phyloP scores from a whole-genome alignment of 2,329 filamentous ascomycete genomes.

The Botrytis hyacinthi region DNA sequence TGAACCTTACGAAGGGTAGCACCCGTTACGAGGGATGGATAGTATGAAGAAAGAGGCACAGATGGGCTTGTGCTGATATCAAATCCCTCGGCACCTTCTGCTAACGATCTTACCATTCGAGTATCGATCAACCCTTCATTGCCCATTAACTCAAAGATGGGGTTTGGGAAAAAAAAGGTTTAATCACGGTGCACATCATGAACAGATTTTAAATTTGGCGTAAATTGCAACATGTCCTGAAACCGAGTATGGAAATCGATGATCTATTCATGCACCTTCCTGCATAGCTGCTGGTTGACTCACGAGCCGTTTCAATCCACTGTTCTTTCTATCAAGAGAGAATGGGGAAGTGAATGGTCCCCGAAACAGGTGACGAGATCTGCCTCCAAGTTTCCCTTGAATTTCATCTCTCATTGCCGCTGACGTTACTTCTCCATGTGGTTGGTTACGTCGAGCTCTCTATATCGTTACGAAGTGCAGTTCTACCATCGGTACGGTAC shows the following conservation, averaged over 20 bases:
- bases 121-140: conserved; percentile 3
- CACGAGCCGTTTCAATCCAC: background rate
- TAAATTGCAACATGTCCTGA: background rate
- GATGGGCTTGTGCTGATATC: conserved; percentile 9
- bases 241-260: background rate
- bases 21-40: conserved; percentile 9
- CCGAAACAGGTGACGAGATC: background rate
- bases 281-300: background rate
- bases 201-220: background rate
- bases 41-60: conserved; percentile 9
- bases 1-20: conserved; percentile 6
- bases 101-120: background rate
- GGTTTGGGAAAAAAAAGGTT: background rate
- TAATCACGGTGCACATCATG: conserved; percentile 12
- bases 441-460: background rate
- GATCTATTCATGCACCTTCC: background rate
- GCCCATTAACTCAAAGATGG: background rate
- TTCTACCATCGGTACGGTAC: background rate
- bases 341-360: background rate
- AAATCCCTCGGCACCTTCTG: background rate
- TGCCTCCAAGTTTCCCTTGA: background rate
- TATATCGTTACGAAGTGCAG: background rate
- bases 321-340: background rate
- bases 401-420: background rate
- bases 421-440: background rate